These are phyloP conservation scores for Trichoderma lentiforme DNA, from an alignment of 2,329 filamentous ascomycete species.

Conservation along the genomic window DNA sequence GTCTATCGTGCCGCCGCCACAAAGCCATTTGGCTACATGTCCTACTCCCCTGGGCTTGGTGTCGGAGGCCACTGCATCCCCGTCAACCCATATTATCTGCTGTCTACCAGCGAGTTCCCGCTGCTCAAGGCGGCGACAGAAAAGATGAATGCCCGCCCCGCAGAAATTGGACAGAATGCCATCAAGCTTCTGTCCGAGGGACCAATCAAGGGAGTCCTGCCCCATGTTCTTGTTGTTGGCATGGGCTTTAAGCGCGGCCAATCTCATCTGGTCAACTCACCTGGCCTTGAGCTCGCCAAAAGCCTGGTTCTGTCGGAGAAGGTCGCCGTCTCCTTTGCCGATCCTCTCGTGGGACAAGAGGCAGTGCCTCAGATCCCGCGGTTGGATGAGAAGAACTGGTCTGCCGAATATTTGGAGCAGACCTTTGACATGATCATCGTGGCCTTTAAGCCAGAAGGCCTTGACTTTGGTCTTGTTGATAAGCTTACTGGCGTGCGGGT, in stretches of 20 bases:
- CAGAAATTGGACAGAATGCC: slow-evolving; percentile 35
- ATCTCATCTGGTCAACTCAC: slow-evolving; percentile 45
- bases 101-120: slow-evolving; percentile 47
- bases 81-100: slow-evolving; percentile 52
- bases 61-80: slow-evolving; percentile 57
- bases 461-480: slow-evolving; percentile 41
- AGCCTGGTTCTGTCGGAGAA: slow-evolving; percentile 35
- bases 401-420: slow-evolving; percentile 31
- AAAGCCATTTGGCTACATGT: slow-evolving; percentile 52
- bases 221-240: slow-evolving; percentile 43
- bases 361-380: slow-evolving; percentile 40
- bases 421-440: slow-evolving; percentile 44
- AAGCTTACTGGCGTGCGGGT: slow-evolving; percentile 34
- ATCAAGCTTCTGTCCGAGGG: slow-evolving; percentile 31
- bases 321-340: slow-evolving; percentile 43
- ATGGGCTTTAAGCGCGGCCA: slow-evolving; percentile 52
- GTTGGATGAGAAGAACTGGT: slow-evolving; percentile 40
- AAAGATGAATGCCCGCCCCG: slow-evolving; percentile 43
- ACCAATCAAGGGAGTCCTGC: slow-evolving; percentile 16
- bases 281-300: slow-evolving; percentile 42
- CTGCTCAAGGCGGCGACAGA: slow-evolving; percentile 43
- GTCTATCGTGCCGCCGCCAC: slow-evolving; percentile 47
- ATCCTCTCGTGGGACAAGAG: slow-evolving; percentile 42
- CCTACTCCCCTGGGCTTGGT: slow-evolving; percentile 46
- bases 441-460: slow-evolving; percentile 39